Conservation (phyloP, 495 filamentous ascomycete genomes). For the Penicillium lagena region DNA sequence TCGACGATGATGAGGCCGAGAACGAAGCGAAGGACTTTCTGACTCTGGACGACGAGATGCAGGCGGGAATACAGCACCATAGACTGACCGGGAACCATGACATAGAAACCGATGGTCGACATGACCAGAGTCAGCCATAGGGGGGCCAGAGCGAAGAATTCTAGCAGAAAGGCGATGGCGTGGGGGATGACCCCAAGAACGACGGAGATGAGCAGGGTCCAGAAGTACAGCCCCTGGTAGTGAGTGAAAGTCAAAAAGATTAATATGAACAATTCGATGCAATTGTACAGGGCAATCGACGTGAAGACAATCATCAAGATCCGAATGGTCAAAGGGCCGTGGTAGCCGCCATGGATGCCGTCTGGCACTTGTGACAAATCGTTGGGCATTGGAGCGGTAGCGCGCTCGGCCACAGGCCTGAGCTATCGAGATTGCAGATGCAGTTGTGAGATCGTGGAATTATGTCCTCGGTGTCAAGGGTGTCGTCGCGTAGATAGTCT, state of each 20-base stretch:
- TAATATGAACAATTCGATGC: conserved; percentile 26
- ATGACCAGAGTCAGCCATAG: conserved; percentile 31
- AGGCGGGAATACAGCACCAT: conserved; percentile 62
- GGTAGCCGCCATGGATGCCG: neutral
- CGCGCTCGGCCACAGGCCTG: too few species aligned
- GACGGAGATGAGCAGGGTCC: conserved; percentile 35
- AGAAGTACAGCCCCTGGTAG: conserved; percentile 41
- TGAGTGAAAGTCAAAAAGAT: conserved; percentile 33
- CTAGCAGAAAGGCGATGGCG: conserved; percentile 47
- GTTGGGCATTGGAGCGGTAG: too few species aligned
- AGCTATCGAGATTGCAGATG: too few species aligned
- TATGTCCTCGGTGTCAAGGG: too few species aligned
- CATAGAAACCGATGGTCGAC: conserved; percentile 49
- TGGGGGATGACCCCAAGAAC: conserved; percentile 48
- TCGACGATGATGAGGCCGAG: conserved; percentile 53
- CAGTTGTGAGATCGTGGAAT: too few species aligned
- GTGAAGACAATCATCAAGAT: neutral
- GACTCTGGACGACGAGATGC: conserved; percentile 49
- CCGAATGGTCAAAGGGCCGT: neutral
- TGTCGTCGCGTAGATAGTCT: too few species aligned
- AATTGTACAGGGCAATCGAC: conserved; percentile 23
- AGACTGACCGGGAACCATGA: conserved; percentile 62
- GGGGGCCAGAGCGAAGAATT: conserved; percentile 42
- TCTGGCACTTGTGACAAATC: neutral
- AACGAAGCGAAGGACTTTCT: conserved; percentile 40